Conservation (phyloP, 352 stramenopile genomes). For the Phytophthora podocarpi region DNA sequence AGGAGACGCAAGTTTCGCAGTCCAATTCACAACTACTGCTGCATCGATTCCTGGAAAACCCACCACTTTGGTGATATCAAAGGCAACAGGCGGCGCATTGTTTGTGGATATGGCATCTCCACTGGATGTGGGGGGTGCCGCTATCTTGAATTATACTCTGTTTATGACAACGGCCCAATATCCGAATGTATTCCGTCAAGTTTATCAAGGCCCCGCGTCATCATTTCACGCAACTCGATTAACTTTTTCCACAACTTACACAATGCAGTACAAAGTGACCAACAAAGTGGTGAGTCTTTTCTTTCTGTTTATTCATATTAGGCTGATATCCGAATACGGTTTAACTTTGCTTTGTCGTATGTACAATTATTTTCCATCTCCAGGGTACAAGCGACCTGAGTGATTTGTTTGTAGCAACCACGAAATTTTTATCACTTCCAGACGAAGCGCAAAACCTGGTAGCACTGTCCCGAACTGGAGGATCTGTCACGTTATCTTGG, state of each 20-base stretch:
- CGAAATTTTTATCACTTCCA: slow-evolving; percentile 50
- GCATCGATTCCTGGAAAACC: slow-evolving; percentile 49
- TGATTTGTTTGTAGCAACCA: slow-evolving; percentile 34
- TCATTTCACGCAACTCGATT: slow-evolving; percentile 37
- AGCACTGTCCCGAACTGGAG: slow-evolving; percentile 37
- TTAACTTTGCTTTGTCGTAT: not conserved
- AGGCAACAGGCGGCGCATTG: slow-evolving; percentile 49
- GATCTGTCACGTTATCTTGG: slow-evolving; percentile 51
- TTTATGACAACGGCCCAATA: slow-evolving; percentile 40
- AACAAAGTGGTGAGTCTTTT: slow-evolving; percentile 40
- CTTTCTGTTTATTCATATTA: not conserved
- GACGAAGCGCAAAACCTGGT: slow-evolving; percentile 39
- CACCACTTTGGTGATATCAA: slow-evolving; percentile 15
- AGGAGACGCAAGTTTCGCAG: slow-evolving; percentile 13
- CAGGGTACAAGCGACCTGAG: slow-evolving; percentile 60
- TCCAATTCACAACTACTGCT: slow-evolving; percentile 36
- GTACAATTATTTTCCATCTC: too few species aligned
- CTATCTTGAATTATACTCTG: slow-evolving; percentile 33
- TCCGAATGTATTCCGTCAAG: slow-evolving; percentile 46
- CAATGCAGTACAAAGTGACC: slow-evolving; percentile 46
- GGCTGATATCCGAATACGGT: not conserved
- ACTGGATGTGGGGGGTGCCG: slow-evolving; percentile 44
- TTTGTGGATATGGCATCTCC: slow-evolving; percentile 39
- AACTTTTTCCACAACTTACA: slow-evolving; percentile 50
- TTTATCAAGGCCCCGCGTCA: slow-evolving; percentile 37